These are phyloP conservation scores for Leishmania aethiopica DNA, from an alignment of 208 protist species.

Conservation along the genomic window DNA sequence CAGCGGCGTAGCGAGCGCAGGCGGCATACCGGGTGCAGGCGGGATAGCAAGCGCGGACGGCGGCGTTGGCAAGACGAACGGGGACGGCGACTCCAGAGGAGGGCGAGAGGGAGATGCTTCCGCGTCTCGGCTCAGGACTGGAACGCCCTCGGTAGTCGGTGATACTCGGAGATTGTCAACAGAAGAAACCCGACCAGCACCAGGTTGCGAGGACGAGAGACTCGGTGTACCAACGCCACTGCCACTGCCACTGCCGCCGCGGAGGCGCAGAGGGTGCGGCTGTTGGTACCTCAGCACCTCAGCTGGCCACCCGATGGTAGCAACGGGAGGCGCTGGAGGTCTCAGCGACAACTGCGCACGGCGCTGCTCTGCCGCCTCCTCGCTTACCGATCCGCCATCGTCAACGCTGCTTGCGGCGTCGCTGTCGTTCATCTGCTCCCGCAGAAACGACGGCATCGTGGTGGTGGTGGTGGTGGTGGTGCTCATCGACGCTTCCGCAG, in stretches of 20 bases:
- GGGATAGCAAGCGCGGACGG: no score
- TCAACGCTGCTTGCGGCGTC: neutral
- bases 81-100: neutral
- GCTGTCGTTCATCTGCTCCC: neutral
- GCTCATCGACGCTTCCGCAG: neutral
- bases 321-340: neutral
- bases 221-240: neutral
- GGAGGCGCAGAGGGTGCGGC: neutral
- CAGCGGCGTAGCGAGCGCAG: neutral
- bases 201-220: neutral
- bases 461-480: neutral
- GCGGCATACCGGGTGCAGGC: no score
- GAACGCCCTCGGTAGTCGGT: neutral
- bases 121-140: neutral
- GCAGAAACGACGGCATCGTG: neutral
- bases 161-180: neutral
- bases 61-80: neutral
- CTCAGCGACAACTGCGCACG: neutral
- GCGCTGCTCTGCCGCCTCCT: neutral
- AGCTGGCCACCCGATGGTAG: neutral
- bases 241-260: neutral
- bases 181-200: neutral
- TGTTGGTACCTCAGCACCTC: neutral
- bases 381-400: neutral
- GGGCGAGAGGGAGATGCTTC: neutral